Conservation (phyloP, 371 early-diverging fungal species). For the Apophysomyces variabilis region DNA sequence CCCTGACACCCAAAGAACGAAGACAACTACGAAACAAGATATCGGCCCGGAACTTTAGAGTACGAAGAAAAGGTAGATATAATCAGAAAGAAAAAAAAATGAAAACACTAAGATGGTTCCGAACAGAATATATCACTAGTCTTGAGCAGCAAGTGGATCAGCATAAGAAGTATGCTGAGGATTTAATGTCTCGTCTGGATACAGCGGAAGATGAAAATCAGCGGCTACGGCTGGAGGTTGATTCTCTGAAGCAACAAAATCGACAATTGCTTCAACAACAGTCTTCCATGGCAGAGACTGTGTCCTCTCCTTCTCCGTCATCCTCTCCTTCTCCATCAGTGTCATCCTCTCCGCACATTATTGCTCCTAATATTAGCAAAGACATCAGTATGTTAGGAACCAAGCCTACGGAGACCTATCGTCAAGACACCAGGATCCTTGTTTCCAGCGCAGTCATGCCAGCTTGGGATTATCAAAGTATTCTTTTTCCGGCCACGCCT, state of each 20-base stretch:
- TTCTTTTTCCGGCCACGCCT: conserved; percentile 2
- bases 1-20: conserved; percentile 75
- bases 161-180: conserved; percentile 42
- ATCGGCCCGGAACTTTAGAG: conserved; percentile 84
- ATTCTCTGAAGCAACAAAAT: conserved; percentile 35
- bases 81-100: not conserved
- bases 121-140: conserved; percentile 14
- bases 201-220: conserved; percentile 58
- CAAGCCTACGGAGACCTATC: conserved; percentile 32
- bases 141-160: conserved; percentile 16
- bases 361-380: conserved; percentile 28
- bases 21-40: conserved; percentile 86
- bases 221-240: conserved; percentile 54
- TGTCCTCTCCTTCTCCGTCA: not conserved
- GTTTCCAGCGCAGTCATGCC: conserved; percentile 22
- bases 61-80: conserved; percentile 76
- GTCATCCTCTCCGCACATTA: conserved; percentile 35
- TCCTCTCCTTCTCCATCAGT: not conserved
- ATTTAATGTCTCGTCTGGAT: conserved; percentile 43
- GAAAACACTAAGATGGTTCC: not conserved
- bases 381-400: conserved; percentile 34
- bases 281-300: conserved; percentile 1
- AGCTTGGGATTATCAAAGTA: not conserved
- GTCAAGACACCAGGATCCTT: conserved; percentile 39
- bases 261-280: conserved; percentile 15